These are phyloP conservation scores for Phytophthora pistaciae DNA, from an alignment of 352 stramenopile species.

Conservation along the genomic window DNA sequence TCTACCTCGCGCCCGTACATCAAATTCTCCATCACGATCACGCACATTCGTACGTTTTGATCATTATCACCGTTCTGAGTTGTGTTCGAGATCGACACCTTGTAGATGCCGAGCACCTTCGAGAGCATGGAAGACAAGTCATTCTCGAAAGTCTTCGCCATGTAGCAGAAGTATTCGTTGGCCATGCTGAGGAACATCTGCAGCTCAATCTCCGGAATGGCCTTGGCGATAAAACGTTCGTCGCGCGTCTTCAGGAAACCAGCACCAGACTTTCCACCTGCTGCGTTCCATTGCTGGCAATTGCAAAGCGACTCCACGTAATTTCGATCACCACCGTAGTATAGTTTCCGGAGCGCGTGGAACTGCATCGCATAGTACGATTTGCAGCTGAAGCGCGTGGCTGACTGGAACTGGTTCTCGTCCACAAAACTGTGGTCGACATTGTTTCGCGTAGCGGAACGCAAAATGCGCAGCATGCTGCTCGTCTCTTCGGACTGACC, in stretches of 20 bases:
- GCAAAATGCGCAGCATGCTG: conserved; percentile 75
- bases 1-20: conserved; percentile 88
- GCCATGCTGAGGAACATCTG: conserved; percentile 93
- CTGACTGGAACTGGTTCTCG: conserved; percentile 85
- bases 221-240: conserved; percentile 89
- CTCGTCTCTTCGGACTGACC: conserved; percentile 38
- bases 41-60: conserved; percentile 80
- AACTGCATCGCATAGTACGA: conserved; percentile 93
- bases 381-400: conserved; percentile 88
- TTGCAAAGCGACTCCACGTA: conserved; percentile 90
- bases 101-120: conserved; percentile 91
- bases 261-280: conserved; percentile 87
- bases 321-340: conserved; percentile 87
- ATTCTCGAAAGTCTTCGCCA: conserved; percentile 90
- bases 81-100: conserved; percentile 75
- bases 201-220: conserved; percentile 86
- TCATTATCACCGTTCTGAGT: conserved; percentile 63
- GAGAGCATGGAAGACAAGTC: conserved; percentile 89
- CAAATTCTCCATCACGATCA: conserved; percentile 92
- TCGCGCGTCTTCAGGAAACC: conserved; percentile 90
- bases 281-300: conserved; percentile 88
- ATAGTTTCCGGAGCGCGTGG: conserved; percentile 81
- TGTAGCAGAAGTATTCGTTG: conserved; percentile 91
- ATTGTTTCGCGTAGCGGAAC: conserved; percentile 78
- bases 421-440: conserved; percentile 89